Evolutionary conservation across 73 alveolate genomes (phyloP).

Genomic region (Tetrahymena malaccensis): DNA sequence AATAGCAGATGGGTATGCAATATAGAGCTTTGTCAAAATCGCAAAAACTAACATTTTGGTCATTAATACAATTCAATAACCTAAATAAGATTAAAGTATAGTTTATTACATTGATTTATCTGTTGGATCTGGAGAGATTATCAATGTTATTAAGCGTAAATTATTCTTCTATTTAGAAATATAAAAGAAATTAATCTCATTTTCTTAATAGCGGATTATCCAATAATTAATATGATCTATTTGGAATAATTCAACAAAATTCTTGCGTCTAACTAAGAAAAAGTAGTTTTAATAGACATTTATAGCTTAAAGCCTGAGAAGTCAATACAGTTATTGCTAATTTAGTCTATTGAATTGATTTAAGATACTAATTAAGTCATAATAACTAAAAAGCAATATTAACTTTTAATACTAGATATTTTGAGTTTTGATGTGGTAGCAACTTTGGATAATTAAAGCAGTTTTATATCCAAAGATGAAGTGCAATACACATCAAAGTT

Average conservation of each 20-base stretch:
- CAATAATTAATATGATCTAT: neutral
- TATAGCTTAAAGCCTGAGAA: neutral
- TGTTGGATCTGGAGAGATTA: neutral
- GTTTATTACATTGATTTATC: neutral
- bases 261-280: neutral
- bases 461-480: neutral
- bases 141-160: neutral
- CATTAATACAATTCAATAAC: neutral
- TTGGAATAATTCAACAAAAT: neutral
- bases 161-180: neutral
- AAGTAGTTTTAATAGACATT: neutral
- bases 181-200: neutral
- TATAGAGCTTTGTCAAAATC: neutral
- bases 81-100: neutral
- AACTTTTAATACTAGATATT: neutral
- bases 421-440: neutral
- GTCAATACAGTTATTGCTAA: neutral
- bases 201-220: neutral
- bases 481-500: neutral
- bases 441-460: neutral
- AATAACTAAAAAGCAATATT: neutral
- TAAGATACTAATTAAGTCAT: neutral
- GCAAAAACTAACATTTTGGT: neutral
- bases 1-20: neutral
- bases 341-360: neutral